Conservation (phyloP, 2,329 filamentous ascomycete species). For the Capronia epimyces region DNA sequence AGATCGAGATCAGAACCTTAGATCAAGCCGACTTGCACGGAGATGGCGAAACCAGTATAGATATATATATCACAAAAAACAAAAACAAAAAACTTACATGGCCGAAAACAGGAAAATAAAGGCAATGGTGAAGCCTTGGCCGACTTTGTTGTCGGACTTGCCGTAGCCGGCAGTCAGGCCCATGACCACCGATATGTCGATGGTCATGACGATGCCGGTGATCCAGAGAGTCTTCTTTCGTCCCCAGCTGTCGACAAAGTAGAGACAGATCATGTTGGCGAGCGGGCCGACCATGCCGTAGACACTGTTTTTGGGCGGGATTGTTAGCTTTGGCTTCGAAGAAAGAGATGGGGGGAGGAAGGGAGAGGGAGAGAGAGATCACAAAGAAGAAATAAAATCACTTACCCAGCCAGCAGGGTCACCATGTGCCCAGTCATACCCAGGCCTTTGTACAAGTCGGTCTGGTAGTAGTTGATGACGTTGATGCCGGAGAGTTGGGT, state of each 20-base stretch:
- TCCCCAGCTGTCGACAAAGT: slow-evolving; percentile 4
- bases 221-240: background rate
- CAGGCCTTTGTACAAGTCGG: slow-evolving; percentile 1
- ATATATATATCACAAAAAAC: background rate
- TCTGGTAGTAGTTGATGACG: slow-evolving; percentile 31
- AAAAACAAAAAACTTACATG: background rate
- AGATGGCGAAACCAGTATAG: no score
- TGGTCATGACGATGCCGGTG: background rate
- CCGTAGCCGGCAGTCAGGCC: background rate
- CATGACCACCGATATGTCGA: slow-evolving; percentile 6
- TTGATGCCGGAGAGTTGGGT: slow-evolving; percentile 44
- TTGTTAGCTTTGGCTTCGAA: no score
- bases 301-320: background rate
- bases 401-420: background rate
- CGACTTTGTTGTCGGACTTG: slow-evolving; percentile 1
- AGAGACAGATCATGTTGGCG: slow-evolving; percentile 5
- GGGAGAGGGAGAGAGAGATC: no score
- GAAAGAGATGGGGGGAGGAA: no score
- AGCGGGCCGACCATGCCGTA: slow-evolving; percentile 3
- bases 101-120: slow-evolving; percentile 6
- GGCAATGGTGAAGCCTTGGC: slow-evolving; percentile 5
- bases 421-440: slow-evolving; percentile 1
- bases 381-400: no score
- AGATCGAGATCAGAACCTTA: no score
- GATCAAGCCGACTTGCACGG: no score